Percentiles rank a stretch among this genome's conserved stretches.
phyloP scores from a whole-genome alignment of 2,329 filamentous ascomycete genomes.

The Phoma sp. region DNA sequence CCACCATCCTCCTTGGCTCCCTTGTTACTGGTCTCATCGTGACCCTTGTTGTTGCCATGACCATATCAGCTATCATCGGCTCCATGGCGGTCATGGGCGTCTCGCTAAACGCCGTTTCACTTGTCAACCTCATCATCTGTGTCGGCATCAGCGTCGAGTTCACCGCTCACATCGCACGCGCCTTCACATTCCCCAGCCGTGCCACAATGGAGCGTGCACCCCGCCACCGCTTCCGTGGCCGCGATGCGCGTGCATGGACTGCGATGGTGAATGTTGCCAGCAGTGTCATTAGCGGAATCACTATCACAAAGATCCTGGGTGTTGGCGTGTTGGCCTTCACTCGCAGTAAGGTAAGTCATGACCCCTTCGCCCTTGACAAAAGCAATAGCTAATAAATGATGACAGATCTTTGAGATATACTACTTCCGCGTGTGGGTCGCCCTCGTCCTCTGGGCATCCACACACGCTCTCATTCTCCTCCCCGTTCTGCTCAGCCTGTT shows the following conservation, averaged over 20 bases:
- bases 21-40: constrained; percentile 82
- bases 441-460: constrained; percentile 85
- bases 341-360: constrained; percentile 79
- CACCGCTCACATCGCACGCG: constrained; percentile 93
- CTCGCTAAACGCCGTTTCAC: constrained; percentile 90
- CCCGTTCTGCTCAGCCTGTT: constrained; percentile 87
- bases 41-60: constrained; percentile 89
- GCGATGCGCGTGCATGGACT: constrained; percentile 88
- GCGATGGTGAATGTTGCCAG: constrained; percentile 93
- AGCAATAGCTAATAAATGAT: background rate
- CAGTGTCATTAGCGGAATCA: constrained; percentile 95
- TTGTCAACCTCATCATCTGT: constrained; percentile 97
- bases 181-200: constrained; percentile 90
- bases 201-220: constrained; percentile 81
- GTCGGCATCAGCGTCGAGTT: constrained; percentile 97
- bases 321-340: constrained; percentile 94
- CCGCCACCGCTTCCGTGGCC: constrained; percentile 76
- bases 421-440: constrained; percentile 98
- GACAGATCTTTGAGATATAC: constrained; percentile 95
- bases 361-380: too few relatives aligned
- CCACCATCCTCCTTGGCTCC: constrained; percentile 82
- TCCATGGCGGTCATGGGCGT: constrained; percentile 91
- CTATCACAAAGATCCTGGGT: constrained; percentile 91
- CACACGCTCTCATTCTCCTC: constrained; percentile 88
- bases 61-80: constrained; percentile 89